These are phyloP conservation scores for Populus tomentosa DNA, from an alignment of 441 rosid species.

Conservation along the genomic window DNA sequence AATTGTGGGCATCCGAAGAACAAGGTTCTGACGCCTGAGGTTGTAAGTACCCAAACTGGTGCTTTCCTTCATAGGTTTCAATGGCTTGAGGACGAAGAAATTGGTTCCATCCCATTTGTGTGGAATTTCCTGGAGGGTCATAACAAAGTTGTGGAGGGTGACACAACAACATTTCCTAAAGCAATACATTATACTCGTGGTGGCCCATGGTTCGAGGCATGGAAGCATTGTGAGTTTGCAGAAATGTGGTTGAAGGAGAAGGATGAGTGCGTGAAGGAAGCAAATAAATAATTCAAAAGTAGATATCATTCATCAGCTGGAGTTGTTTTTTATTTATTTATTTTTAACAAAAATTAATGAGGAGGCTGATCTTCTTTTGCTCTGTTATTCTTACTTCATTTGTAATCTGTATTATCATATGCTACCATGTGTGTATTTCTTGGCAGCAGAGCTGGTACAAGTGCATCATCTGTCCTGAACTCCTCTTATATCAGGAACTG, in stretches of 20 bases:
- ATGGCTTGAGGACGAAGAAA: slow-evolving; percentile 88
- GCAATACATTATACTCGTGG: slow-evolving; percentile 93
- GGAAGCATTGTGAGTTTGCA: slow-evolving; percentile 92
- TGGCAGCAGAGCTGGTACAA: background rate
- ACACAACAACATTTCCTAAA: slow-evolving; percentile 58
- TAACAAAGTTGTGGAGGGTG: slow-evolving; percentile 62
- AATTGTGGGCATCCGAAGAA: slow-evolving; percentile 92
- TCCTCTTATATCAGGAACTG: background rate
- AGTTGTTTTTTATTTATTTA: too few species aligned
- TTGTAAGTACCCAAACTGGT: slow-evolving; percentile 58
- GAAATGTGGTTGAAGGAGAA: slow-evolving; percentile 84
- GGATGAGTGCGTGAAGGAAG: slow-evolving; percentile 49
- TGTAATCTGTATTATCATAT: background rate
- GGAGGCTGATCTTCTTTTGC: too few species aligned
- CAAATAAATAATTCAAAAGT: slow-evolving; percentile 28
- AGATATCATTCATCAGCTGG: slow-evolving; percentile 2
- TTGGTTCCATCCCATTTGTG: slow-evolving; percentile 75
- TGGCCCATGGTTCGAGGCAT: slow-evolving; percentile 97
- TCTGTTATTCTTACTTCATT: too few species aligned
- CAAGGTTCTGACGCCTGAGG: slow-evolving; percentile 58
- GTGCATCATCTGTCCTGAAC: background rate
- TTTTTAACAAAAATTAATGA: too few species aligned
- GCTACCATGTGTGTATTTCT: background rate
- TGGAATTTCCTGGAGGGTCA: slow-evolving; percentile 99
- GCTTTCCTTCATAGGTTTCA: slow-evolving; percentile 86